A percentile compares a stretch with the other conserved stretches of the same genome.
Evolutionary conservation across 1,139 yeast species (phyloP).

Genomic region (Pichia sp.): DNA sequence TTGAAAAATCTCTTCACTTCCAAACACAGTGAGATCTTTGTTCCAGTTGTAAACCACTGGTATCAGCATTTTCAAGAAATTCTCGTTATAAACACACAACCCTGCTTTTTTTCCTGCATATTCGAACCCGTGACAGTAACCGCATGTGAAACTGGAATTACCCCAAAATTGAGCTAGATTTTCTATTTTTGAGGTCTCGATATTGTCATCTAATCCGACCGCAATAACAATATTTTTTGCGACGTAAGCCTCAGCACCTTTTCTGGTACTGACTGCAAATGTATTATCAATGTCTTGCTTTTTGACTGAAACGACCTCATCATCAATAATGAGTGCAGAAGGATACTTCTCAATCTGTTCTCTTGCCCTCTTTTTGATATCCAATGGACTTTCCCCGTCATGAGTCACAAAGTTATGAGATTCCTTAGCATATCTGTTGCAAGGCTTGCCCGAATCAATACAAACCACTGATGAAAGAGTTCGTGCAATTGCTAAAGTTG

Average conservation of each 20-base stretch:
- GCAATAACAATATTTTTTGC: background rate
- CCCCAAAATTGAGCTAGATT: slow-evolving; percentile 1
- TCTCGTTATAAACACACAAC: background rate
- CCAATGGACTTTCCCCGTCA: background rate
- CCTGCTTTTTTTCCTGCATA: slow-evolving; percentile 1
- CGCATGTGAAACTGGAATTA: background rate
- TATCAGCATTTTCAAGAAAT: background rate
- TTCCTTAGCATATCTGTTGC: slow-evolving; percentile 1
- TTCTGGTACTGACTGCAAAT: background rate
- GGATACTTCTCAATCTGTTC: background rate
- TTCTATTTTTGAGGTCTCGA: background rate
- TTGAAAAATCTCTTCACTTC: background rate
- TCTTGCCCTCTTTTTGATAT: background rate
- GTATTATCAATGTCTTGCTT: background rate
- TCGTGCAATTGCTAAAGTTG: background rate
- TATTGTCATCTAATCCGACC: background rate
- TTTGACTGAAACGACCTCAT: background rate
- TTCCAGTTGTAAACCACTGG: background rate
- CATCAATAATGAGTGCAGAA: background rate
- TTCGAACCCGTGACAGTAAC: background rate
- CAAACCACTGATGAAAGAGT: background rate
- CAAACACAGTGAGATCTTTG: background rate
- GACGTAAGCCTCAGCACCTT: background rate
- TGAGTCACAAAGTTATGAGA: slow-evolving; percentile 1
- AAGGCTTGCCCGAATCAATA: background rate